Evolutionary conservation across 305 asterid genomes (phyloP), one percentile per base, ranked within the genome.

Genomic region (Coffea humblotiana): DNA sequence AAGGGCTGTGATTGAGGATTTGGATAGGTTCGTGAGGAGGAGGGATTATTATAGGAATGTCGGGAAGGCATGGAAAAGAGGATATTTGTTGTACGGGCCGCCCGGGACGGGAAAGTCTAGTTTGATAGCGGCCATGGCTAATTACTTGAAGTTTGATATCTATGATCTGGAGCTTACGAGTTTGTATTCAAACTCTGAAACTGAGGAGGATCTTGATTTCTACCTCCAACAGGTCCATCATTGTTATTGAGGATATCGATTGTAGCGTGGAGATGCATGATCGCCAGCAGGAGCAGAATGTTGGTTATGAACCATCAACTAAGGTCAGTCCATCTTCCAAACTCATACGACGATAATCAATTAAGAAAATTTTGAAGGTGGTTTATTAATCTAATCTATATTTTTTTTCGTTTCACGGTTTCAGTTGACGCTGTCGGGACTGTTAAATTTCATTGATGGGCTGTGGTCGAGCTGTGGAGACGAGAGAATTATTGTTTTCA

Each of bases 81-180:
- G 97, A 13, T 93, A 93, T 64, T 27, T 93, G 85, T 86, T 92
- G 77, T 86, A 90, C 69, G 97, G 97, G 0, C 97, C 97, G 58
- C 97, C 97, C 0, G 97, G 97, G 6, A 93, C 97, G 0, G 97
- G 97, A 13, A 93, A 93, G 72, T 93, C 97, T 0, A 93, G 97
- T 72, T 75, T 93, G 85, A 88, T 93, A 6, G 97, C 97, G 0
- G 97, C 97, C 5, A 90, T 91, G 85, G 95, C 97, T 0, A 93
- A 93, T 71, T 86, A 91, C 71, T 86, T 93, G 48, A 88, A 85
- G 79, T 93, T 91, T 47, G 97, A 93, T 80, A 81, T 93, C 19
- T 93, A 90, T 56, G 95, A 93, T 70, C 80, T 91, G 83, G 96
- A 93, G 86, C 90, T 93, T 1, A 77, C 92, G 0, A 86, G 79